phyloP scores from a whole-genome alignment of 257 asterid species.

The Cordia subcordata region DNA sequence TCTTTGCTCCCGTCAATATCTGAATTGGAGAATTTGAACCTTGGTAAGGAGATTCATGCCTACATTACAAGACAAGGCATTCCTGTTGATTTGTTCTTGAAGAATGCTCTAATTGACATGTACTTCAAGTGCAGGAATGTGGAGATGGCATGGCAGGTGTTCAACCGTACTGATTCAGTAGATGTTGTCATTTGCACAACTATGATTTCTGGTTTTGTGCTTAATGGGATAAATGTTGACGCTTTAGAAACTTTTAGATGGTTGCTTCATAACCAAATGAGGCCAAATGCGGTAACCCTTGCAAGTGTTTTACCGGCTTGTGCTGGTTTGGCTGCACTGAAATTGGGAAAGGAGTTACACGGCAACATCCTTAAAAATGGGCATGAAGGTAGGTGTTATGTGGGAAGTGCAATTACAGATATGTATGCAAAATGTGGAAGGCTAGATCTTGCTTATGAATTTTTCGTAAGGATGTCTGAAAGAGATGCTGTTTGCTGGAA shows the following conservation, averaged over 20 bases:
- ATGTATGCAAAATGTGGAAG: slow-evolving; percentile 90
- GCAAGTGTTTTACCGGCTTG: slow-evolving; percentile 88
- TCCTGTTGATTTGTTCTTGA: slow-evolving; percentile 58
- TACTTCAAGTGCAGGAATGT: slow-evolving; percentile 74
- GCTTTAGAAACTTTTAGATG: slow-evolving; percentile 55
- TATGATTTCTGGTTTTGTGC: slow-evolving; percentile 77
- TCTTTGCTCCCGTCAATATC: slow-evolving; percentile 70
- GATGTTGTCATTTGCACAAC: slow-evolving; percentile 76
- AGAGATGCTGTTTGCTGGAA: slow-evolving; percentile 83
- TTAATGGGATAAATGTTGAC: slow-evolving; percentile 62
- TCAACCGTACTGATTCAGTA: slow-evolving; percentile 37
- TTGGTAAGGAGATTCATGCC: slow-evolving; percentile 71
- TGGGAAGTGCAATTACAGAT: slow-evolving; percentile 74
- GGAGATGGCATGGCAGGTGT: slow-evolving; percentile 51
- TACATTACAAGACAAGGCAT: slow-evolving; percentile 54
- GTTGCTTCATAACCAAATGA: slow-evolving; percentile 48
- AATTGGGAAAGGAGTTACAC: slow-evolving; percentile 71
- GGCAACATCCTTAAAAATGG: slow-evolving; percentile 48
- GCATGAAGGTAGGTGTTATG: slow-evolving; percentile 52
- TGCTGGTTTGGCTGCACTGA: slow-evolving; percentile 57
- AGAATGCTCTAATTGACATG: slow-evolving; percentile 76
- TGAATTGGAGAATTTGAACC: slow-evolving; percentile 30
- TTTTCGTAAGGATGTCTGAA: slow-evolving; percentile 46
- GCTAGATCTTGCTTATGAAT: slow-evolving; percentile 51
- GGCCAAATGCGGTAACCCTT: slow-evolving; percentile 78